Base-by-base conservation (phyloP, 768 basidiomycete genomes). In the Trametes meyenii region DNA sequence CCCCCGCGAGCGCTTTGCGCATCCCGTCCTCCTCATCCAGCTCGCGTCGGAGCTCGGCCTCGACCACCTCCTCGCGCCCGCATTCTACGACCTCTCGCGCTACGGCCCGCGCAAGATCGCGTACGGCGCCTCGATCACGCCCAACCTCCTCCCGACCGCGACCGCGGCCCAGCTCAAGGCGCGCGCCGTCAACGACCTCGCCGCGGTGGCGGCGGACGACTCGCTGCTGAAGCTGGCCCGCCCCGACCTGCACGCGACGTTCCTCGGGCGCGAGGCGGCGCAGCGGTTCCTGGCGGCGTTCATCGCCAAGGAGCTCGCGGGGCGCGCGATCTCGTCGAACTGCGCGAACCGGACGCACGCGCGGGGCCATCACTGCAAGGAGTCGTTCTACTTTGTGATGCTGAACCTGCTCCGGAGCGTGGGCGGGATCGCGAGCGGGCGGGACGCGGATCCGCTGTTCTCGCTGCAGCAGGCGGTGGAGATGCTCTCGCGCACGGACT, bases 301-400 rank as follows among this genome's bases (percentile, higher is more conserved):
- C 70, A 81, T 91, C 72, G 71, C 80, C 1, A 72, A 69, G 11
- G 82, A 88, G 44, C 80, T 91, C 23, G 77, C 79, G 54, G 72
- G 74, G 46, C 83, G 84, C 1, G 21, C 69, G 1, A 80, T 85
- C 0, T 79, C 87, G 5, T 59, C 71, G 0, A 75, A 78, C 12
- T 91, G 89, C 69, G 67, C 74, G 4, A 77, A 84, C 71, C 69
- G 70, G 23, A 69, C 78, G 16, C 64, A 75, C 53, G 77, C 75
- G 53, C 61, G 60, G 57, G 71, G 70, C 6, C 74, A 69, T 61
- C 63, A 68, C n/a, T 92, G 90, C 72, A 75, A 76, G 59, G 87
- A 90, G 53, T 87, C 88, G 14, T 89, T 88, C 73, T 88, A 90
- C 73, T 89, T 85, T 71, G 84, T 92, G 75, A 83, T 83, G 77